phyloP scores from a whole-genome alignment of 228 moss, liverwort and hornwort genomes.

The Sphagnum magellanicum region DNA sequence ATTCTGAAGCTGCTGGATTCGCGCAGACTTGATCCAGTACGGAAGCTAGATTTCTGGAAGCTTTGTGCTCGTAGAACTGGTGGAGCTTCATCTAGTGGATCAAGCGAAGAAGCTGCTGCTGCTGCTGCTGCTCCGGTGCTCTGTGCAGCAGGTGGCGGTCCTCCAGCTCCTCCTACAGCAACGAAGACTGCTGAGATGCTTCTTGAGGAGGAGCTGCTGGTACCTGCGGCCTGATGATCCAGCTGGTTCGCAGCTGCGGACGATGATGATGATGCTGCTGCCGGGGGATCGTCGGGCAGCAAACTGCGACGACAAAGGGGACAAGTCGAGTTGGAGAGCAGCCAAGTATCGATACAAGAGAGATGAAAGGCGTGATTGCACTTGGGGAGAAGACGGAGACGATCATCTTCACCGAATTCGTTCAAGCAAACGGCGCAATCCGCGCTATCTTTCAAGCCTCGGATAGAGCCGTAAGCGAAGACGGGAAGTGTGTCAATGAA shows the following conservation, averaged over 20 bases:
- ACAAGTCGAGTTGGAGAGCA: slow-evolving; percentile 72
- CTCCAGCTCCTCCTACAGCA: no score
- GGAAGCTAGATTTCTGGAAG: not conserved
- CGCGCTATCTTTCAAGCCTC: slow-evolving; percentile 62
- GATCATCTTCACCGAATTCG: slow-evolving; percentile 64
- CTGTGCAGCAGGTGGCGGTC: no score
- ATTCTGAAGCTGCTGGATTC: slow-evolving; percentile 11
- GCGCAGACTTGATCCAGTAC: no score
- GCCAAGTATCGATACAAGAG: slow-evolving; percentile 76
- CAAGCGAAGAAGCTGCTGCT: not conserved
- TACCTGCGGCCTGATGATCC: no score
- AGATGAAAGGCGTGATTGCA: slow-evolving; percentile 87
- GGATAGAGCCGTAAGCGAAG: slow-evolving; percentile 48
- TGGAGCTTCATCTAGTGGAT: not conserved
- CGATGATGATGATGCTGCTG: not conserved
- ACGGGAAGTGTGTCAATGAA: slow-evolving; percentile 59
- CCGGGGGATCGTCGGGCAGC: slow-evolving; percentile 24
- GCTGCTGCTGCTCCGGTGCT: no score
- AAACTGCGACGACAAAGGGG: slow-evolving; percentile 63
- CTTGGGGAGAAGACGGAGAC: slow-evolving; percentile 62
- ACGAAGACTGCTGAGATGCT: not conserved
- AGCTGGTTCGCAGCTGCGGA: not conserved
- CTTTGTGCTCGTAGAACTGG: not conserved
- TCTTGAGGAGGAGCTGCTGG: no score
- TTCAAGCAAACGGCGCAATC: slow-evolving; percentile 82